phyloP scores from a whole-genome alignment of 2,329 filamentous ascomycete genomes.

The Aspergillus pseudotamarii region DNA sequence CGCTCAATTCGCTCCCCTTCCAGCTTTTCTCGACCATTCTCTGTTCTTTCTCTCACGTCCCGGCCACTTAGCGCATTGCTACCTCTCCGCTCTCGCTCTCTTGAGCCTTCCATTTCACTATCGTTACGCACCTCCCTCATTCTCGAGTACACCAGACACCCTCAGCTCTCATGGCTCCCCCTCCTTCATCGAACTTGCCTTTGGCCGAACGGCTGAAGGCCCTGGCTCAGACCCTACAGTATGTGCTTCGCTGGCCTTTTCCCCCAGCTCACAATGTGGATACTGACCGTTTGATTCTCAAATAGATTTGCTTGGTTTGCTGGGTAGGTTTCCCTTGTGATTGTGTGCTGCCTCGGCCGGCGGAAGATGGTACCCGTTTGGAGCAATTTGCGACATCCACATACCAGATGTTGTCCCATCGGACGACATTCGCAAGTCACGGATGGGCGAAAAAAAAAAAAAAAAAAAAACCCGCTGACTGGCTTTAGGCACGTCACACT shows the following conservation, averaged over 20 bases:
- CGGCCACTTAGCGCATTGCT: slow-evolving; percentile 2
- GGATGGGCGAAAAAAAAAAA: background rate
- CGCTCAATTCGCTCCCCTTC: slow-evolving; percentile 17
- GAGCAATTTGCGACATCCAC: background rate
- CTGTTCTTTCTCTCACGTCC: slow-evolving; percentile 4
- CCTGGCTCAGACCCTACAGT: slow-evolving; percentile 89
- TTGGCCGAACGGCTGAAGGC: slow-evolving; percentile 73
- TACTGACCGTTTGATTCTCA: slow-evolving; percentile 38
- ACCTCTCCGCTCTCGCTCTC: slow-evolving; percentile 6
- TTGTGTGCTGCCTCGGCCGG: slow-evolving; percentile 3
- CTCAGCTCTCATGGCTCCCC: slow-evolving; percentile 65
- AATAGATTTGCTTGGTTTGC: slow-evolving; percentile 70
- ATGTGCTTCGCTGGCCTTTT: slow-evolving; percentile 58
- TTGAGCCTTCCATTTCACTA: background rate
- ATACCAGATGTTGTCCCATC: background rate
- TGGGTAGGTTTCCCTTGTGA: slow-evolving; percentile 62
- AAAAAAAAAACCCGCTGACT: slow-evolving; percentile 25
- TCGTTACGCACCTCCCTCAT: background rate
- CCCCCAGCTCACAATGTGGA: slow-evolving; percentile 15
- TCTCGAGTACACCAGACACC: background rate
- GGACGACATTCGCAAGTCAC: background rate
- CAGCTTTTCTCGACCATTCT: slow-evolving; percentile 1
- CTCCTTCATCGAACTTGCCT: slow-evolving; percentile 69
- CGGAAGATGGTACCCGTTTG: background rate
- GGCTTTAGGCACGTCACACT: slow-evolving; percentile 76